Percentiles rank a stretch among this genome's conserved stretches.
phyloP scores from a whole-genome alignment of 441 rosid genomes.

The Geranium incanum region DNA sequence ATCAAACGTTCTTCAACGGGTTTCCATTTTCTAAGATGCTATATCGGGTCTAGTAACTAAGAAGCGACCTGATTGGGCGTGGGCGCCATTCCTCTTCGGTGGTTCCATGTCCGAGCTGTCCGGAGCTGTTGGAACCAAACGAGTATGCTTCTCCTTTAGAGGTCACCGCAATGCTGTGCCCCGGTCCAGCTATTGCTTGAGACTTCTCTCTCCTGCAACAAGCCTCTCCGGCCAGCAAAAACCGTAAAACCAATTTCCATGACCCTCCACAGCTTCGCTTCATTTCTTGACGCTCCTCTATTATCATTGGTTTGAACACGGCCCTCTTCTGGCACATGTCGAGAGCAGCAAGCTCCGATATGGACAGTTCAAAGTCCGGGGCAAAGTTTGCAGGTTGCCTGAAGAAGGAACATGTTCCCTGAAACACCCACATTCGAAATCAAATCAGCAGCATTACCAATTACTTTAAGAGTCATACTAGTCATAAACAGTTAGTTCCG shows the following conservation, averaged over 20 bases:
- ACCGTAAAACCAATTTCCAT: constrained; percentile 85
- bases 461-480: constrained; percentile 24
- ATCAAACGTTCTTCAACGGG: constrained; percentile 30
- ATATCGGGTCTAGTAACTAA: constrained; percentile 14
- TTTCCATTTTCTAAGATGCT: constrained; percentile 27
- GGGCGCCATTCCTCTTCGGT: constrained; percentile 69
- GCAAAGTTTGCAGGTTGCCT: constrained; percentile 88
- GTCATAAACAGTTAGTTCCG: constrained; percentile 12
- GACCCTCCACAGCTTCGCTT: constrained; percentile 88
- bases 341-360: constrained; percentile 88
- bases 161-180: constrained; percentile 89
- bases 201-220: constrained; percentile 91
- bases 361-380: constrained; percentile 63
- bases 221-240: constrained; percentile 82
- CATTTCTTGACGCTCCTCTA: constrained; percentile 56
- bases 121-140: constrained; percentile 76
- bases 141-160: constrained; percentile 62
- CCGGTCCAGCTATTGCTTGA: constrained; percentile 88
- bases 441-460: constrained; percentile 55
- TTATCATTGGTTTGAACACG: constrained; percentile 71
- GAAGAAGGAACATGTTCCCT: constrained; percentile 94
- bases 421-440: constrained; percentile 35
- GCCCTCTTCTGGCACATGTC: constrained; percentile 87
- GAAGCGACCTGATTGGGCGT: constrained; percentile 62
- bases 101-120: constrained; percentile 85